Evolutionary conservation across 1,284 basidiomycete genomes (phyloP), one percentile per base, ranked within the genome.

Genomic region (Flammula alnicola): DNA sequence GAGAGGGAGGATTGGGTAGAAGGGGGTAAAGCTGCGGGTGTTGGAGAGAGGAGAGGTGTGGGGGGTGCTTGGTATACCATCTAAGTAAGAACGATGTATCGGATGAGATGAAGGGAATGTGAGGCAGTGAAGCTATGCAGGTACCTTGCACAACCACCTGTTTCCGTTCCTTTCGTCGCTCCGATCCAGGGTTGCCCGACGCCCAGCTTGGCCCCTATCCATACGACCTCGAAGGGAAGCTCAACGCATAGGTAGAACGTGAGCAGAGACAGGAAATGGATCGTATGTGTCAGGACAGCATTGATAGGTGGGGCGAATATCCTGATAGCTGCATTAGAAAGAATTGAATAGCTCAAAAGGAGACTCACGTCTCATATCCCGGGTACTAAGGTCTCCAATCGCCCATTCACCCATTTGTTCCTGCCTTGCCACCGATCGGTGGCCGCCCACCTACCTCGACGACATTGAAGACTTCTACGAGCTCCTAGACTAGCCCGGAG

Each of bases 391-490:
- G 45, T 84, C 84, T 1, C 86, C 84, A 50, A 91, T 89, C 0
- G 84, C 88, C 89, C 88, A 91, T 60, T 91, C 84, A 3, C 88
- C 86, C 59, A n/a, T 83, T 84, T n/a, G 83, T 81, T 0, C 88
- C 85, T 1, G 83, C 81, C 55, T 84, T 87, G 1, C 82, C 83
- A 4, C 86, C 85, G 1, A 88, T 72, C 0, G 86, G 80, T 3
- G 88, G n/a, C n/a, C n/a, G n/a, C n/a, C n/a, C n/a, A n/a, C 88
- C 88, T 0, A 89, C 85, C 61, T 87, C 79, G 9, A 88, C 86
- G 22, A 92, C 75, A 58, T 88, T 83, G 68, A 91, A 91, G 0
- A 91, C 89, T 42, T 90, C 87, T 0, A 91, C 83, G 1, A 91
- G 77, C 60, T 91, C 89, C 53, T 88, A 84, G 0, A 91, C 85